Conservation (phyloP, 805 yeast genomes). For the Gaillardinia entomophila region DNA sequence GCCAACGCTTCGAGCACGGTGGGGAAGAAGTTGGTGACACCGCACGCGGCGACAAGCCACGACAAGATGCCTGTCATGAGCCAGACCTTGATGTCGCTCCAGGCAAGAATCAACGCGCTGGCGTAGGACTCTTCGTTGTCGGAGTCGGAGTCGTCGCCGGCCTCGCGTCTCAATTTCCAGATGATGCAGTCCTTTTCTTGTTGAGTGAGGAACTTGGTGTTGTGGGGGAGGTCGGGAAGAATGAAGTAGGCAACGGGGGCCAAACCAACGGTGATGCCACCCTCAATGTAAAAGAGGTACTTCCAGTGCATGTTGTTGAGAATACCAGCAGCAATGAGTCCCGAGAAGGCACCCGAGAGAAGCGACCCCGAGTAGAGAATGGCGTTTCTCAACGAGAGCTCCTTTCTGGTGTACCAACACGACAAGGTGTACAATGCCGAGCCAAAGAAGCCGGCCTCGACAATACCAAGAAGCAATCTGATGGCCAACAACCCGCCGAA, state of each 20-base stretch:
- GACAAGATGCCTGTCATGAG: slow-evolving; percentile 38
- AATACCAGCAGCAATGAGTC: slow-evolving; percentile 51
- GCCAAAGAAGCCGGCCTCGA: slow-evolving; percentile 43
- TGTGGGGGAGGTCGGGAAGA: slow-evolving; percentile 49
- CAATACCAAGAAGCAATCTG: slow-evolving; percentile 43
- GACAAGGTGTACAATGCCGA: slow-evolving; percentile 46
- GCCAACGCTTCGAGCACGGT: slow-evolving; percentile 53
- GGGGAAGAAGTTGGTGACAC: slow-evolving; percentile 59
- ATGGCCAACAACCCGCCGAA: slow-evolving; percentile 41
- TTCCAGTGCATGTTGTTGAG: slow-evolving; percentile 45
- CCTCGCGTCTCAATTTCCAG: slow-evolving; percentile 35
- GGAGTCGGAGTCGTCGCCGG: slow-evolving; percentile 35
- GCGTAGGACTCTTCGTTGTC: slow-evolving; percentile 30
- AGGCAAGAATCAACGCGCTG: slow-evolving; percentile 30
- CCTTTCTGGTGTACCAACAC: slow-evolving; percentile 50
- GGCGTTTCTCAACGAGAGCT: slow-evolving; percentile 45
- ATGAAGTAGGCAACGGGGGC: slow-evolving; percentile 42
- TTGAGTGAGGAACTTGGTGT: slow-evolving; percentile 40
- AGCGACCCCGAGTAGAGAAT: slow-evolving; percentile 47
- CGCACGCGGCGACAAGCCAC: slow-evolving; percentile 51
- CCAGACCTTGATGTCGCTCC: slow-evolving; percentile 43
- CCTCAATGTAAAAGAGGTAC: slow-evolving; percentile 54
- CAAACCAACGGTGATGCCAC: slow-evolving; percentile 43
- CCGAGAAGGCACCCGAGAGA: slow-evolving; percentile 49
- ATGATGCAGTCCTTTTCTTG: slow-evolving; percentile 40